Conservation (phyloP, 2,329 filamentous ascomycete species). For the Arthrobotrys entomopaga region DNA sequence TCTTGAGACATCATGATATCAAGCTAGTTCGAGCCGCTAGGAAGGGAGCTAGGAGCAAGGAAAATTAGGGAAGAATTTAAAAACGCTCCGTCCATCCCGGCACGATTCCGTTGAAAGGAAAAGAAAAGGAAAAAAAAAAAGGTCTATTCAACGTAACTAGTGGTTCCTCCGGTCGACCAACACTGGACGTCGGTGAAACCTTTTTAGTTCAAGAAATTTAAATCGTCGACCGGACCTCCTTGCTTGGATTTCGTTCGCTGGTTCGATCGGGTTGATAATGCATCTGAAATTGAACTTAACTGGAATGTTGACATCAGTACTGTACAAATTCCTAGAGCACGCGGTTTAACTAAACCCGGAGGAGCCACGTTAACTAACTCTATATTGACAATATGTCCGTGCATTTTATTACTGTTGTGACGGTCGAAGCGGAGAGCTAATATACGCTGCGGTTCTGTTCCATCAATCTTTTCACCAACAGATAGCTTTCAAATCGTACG, state of each 20-base stretch:
- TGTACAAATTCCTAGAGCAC: conserved; percentile 36
- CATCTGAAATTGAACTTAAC: conserved; percentile 30
- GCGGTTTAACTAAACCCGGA: conserved; percentile 30
- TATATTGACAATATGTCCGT: conserved; percentile 35
- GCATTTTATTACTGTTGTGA: conserved; percentile 49
- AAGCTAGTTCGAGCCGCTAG: conserved; percentile 33
- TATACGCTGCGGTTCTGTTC: background rate
- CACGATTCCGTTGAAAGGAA: conserved; percentile 32
- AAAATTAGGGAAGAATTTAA: conserved; percentile 34
- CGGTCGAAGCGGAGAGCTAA: conserved; percentile 15
- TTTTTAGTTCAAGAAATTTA: conserved; percentile 22
- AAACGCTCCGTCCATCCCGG: conserved; percentile 54
- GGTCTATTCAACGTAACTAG: conserved; percentile 8
- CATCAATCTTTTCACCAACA: too few relatives aligned
- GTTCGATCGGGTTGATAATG: conserved; percentile 26
- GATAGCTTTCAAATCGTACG: conserved; percentile 25
- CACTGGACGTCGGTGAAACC: conserved; percentile 4
- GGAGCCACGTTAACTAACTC: conserved; percentile 50
- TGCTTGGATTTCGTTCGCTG: conserved; percentile 38
- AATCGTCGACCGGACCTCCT: background rate
- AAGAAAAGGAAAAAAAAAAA: too few relatives aligned
- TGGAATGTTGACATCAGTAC: conserved; percentile 36
- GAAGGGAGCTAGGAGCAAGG: conserved; percentile 19
- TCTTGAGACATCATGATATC: conserved; percentile 44
- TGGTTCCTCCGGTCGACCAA: conserved; percentile 5